Evolutionary conservation across 768 basidiomycete genomes (phyloP), one percentile per base, ranked within the genome.

Genomic region (Calocera viscosa): DNA sequence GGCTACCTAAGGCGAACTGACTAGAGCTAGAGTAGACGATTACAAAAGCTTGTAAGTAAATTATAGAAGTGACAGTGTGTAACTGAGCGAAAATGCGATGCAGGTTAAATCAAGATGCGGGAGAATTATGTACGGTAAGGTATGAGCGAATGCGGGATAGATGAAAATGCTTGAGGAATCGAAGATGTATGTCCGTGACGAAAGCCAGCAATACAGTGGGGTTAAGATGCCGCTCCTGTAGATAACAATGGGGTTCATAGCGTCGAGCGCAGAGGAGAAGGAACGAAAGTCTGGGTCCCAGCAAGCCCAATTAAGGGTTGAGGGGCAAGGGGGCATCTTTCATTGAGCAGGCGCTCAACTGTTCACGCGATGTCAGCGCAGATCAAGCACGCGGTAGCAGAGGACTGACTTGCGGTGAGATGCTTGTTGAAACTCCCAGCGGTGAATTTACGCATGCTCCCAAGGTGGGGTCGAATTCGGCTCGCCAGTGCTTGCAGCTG

Each of bases 361-460:
- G 63, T 22, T 17, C 11, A 65, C 12, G 38, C 19, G 64, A 49
- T 65, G 34, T 40, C 22, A 38, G 63, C 7, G 39, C n/a, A 26
- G 64, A 26, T 28, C 12, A 24, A 28, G 19, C n/a, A 12, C 64
- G 65, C 5, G 5, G 3, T 24, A 67, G 3, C 30, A 7, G 30
- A 10, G 12, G 32, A 73, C 90, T 68, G 75, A 91, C 90, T 90
- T 43, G 90, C 85, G 64, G 82, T 80, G 64, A 94, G 82, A 72
- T 93, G 91, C 77, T 90, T 90, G 77, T 83, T 87, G 75, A 89
- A 87, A 26, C 84, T 82, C 69, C 84, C 85, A 30, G 67, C 39
- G 30, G 88, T 85, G 72, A 84, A 85, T 72, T 83, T 82, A 64
- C 87, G 85, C 81, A 93, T 87, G 73, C 77, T 84, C 34, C 79